A percentile compares a stretch with the other conserved stretches of the same genome.
phyloP scores from a whole-genome alignment of 441 rosid genomes.

The Erysimum cheiri region DNA sequence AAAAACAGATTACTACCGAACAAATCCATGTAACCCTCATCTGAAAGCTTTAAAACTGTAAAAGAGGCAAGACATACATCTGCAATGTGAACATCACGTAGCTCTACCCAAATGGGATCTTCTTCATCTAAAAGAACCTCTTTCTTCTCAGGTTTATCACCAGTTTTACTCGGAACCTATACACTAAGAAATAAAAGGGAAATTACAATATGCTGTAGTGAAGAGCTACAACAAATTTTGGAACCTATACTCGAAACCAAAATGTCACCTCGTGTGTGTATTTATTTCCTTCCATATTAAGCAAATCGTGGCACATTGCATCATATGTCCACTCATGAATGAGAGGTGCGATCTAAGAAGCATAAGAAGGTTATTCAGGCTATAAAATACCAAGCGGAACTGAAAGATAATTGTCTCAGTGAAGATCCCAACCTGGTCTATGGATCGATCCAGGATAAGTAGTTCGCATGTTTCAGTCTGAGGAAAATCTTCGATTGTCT shows the following conservation, averaged over 20 bases:
- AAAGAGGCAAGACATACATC: constrained; percentile 58
- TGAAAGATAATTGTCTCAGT: constrained; percentile 1
- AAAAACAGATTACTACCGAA: constrained; percentile 27
- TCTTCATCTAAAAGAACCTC: constrained; percentile 93
- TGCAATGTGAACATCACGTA: constrained; percentile 95
- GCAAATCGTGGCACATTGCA: constrained; percentile 76
- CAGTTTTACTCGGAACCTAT: constrained; percentile 81
- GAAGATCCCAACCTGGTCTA: constrained; percentile 74
- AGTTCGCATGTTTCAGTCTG: constrained; percentile 92
- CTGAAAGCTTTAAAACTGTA: constrained; percentile 2
- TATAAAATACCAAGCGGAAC: constrained; percentile 29
- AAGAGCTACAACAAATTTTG: constrained; percentile 2
- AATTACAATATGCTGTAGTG: constrained; percentile 44
- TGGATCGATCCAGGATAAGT: constrained; percentile 87
- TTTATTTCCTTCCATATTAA: constrained; percentile 80
- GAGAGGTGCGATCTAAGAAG: constrained; percentile 83
- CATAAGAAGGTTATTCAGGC: constrained; percentile 31
- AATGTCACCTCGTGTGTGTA: constrained; percentile 78
- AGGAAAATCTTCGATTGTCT: constrained; percentile 75
- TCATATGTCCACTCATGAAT: constrained; percentile 99
- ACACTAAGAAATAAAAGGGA: constrained; percentile 40
- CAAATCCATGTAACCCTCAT: constrained; percentile 14
- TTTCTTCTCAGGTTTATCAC: constrained; percentile 79
- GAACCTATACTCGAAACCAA: neutral
- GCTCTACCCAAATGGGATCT: constrained; percentile 96